Percentiles rank a stretch among this genome's conserved stretches.
phyloP scores from a whole-genome alignment of 306 rosid genomes.

The Prunus campanulata region DNA sequence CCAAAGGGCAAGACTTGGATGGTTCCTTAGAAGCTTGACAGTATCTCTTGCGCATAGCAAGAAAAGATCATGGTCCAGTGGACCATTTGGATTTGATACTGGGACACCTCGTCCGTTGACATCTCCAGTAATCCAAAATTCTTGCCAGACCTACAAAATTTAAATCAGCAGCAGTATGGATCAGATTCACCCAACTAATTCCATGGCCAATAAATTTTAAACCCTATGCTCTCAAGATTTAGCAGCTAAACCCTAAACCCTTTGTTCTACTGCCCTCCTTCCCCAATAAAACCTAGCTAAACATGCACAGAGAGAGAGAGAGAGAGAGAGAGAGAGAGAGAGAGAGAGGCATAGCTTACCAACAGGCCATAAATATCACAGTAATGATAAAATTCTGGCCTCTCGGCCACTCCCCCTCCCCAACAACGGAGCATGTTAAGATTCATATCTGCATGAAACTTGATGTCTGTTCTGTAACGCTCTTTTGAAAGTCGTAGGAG shows the following conservation, averaged over 20 bases:
- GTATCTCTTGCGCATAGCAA: conserved; percentile 92
- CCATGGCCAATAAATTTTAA: neutral
- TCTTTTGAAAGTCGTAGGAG: conserved; percentile 78
- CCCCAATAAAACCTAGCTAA: neutral
- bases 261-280: neutral
- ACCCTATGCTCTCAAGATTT: neutral
- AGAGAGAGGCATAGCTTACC: conserved; percentile 43
- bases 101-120: conserved; percentile 87
- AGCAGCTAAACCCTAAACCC: no score
- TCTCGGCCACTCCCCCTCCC: conserved; percentile 94
- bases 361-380: conserved; percentile 87
- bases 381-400: conserved; percentile 89
- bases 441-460: conserved; percentile 95
- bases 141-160: conserved; percentile 87
- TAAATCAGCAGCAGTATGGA: conserved; percentile 20
- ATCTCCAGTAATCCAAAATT: conserved; percentile 98
- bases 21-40: conserved; percentile 87
- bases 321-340: neutral
- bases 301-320: neutral
- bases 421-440: conserved; percentile 96
- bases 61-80: conserved; percentile 90
- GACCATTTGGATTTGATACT: conserved; percentile 80
- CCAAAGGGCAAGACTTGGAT: conserved; percentile 94
- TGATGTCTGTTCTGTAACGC: conserved; percentile 82
- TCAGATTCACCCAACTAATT: conserved; percentile 15